Conservation (phyloP, 2,329 filamentous ascomycete genomes). For the Cladosporium sp. region DNA sequence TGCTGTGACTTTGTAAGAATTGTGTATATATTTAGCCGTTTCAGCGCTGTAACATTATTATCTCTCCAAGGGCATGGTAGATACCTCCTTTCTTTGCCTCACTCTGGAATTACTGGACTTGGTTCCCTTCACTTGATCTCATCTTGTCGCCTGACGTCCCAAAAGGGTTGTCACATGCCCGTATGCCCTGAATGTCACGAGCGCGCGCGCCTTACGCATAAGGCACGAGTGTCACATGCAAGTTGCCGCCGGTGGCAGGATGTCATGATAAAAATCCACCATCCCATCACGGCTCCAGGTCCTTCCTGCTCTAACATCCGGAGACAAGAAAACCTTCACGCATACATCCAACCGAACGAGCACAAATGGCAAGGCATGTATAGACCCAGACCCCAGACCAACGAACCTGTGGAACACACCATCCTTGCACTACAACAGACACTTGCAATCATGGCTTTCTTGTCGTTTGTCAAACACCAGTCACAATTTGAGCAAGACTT, state of each 20-base stretch:
- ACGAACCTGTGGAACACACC: no score
- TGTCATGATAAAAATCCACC: no score
- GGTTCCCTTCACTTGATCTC: not conserved
- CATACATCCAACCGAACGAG: not conserved
- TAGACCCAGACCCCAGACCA: not conserved
- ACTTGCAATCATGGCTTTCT: no score
- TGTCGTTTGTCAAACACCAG: no score
- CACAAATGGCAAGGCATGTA: not conserved
- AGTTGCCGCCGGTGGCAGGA: not conserved
- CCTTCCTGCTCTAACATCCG: not conserved
- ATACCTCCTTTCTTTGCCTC: not conserved
- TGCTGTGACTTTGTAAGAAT: conserved; percentile 9
- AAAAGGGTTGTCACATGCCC: not conserved
- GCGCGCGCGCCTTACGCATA: not conserved
- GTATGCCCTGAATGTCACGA: not conserved
- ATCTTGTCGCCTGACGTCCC: not conserved
- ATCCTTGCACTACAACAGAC: no score
- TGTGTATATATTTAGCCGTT: conserved; percentile 2
- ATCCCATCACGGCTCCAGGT: not conserved
- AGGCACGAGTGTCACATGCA: not conserved
- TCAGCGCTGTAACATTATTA: not conserved
- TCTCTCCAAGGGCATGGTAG: not conserved
- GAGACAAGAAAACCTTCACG: not conserved
- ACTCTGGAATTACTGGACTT: not conserved
- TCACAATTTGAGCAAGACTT: no score